Evolutionary conservation across 768 basidiomycete species (phyloP).

Genomic region (Leccinum aurantiacum): DNA sequence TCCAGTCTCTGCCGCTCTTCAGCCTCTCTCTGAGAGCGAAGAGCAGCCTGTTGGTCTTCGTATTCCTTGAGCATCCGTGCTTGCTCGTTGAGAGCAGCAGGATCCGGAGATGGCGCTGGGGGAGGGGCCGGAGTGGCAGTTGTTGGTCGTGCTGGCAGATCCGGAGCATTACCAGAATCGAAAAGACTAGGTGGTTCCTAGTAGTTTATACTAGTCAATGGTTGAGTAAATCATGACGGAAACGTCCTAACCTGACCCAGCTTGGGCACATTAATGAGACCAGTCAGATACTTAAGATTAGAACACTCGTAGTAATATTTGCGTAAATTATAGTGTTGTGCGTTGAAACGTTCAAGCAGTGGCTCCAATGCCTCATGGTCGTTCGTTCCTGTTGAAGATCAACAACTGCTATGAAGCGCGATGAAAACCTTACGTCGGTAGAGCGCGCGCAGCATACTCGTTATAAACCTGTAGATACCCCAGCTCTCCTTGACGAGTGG

Average conservation of each 20-base stretch:
- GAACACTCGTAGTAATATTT: slow-evolving; percentile 99
- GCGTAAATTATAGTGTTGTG: slow-evolving; percentile 90
- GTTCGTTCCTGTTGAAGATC: slow-evolving; percentile 67
- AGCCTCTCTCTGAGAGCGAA: slow-evolving; percentile 76
- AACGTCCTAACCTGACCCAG: slow-evolving; percentile 59
- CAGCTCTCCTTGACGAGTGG: slow-evolving; percentile 99
- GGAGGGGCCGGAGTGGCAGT: slow-evolving; percentile 58
- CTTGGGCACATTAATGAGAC: slow-evolving; percentile 97
- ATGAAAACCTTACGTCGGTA: slow-evolving; percentile 68
- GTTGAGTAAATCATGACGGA: background rate
- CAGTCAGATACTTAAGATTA: slow-evolving; percentile 96
- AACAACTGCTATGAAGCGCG: background rate
- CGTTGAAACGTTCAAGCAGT: slow-evolving; percentile 78
- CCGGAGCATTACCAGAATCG: slow-evolving; percentile 80
- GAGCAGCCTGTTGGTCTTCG: slow-evolving; percentile 89
- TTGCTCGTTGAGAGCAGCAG: slow-evolving; percentile 81
- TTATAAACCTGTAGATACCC: slow-evolving; percentile 98
- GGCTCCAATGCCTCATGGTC: slow-evolving; percentile 89
- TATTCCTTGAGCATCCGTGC: slow-evolving; percentile 94
- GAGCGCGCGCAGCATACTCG: slow-evolving; percentile 98
- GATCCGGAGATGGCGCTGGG: slow-evolving; percentile 69
- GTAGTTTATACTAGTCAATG: background rate
- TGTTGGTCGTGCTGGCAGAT: slow-evolving; percentile 80
- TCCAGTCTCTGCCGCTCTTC: slow-evolving; percentile 84
- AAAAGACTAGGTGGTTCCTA: slow-evolving; percentile 96